Evolutionary conservation across 495 filamentous ascomycete genomes (phyloP).

Genomic region (Parathielavia appendiculata): DNA sequence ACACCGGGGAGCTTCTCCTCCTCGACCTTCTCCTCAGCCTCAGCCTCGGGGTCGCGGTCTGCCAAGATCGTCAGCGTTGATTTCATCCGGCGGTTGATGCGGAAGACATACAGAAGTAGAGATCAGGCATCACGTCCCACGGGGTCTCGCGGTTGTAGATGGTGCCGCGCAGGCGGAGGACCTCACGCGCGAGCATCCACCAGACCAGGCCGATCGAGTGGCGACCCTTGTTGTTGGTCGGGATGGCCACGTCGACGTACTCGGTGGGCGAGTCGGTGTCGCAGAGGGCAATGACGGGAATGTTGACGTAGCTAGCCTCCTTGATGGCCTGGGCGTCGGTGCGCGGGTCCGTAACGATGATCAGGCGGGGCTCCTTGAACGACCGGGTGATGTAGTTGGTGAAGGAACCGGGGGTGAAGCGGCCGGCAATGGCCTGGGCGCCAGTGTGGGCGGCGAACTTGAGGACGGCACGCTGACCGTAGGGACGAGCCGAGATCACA

Average conservation of each 20-base stretch:
- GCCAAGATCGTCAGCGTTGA: conserved; percentile 23
- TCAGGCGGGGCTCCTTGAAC: conserved; percentile 99
- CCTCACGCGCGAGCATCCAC: conserved; percentile 99
- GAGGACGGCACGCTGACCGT: conserved; percentile 97
- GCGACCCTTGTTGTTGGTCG: conserved; percentile 99
- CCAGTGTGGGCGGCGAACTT: conserved; percentile 98
- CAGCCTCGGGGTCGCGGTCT: conserved; percentile 97
- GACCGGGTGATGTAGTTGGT: conserved; percentile 99
- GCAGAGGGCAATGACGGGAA: conserved; percentile 97
- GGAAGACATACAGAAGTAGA: conserved; percentile 79
- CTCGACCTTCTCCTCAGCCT: conserved; percentile 85
- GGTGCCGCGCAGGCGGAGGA: conserved; percentile 95
- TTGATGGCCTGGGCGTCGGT: conserved; percentile 99
- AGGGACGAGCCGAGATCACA: conserved; percentile 98
- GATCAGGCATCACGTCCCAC: conserved; percentile 98
- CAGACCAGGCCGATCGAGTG: conserved; percentile 97
- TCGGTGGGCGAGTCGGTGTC: conserved; percentile 99
- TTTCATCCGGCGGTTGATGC: not conserved
- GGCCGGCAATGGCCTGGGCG: conserved; percentile 95
- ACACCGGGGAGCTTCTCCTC: conserved; percentile 65
- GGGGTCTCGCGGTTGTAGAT: conserved; percentile 88
- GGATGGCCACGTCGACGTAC: conserved; percentile 98
- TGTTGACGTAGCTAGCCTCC: conserved; percentile 99
- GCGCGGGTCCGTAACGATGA: conserved; percentile 98
- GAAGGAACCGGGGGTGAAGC: conserved; percentile 99